Conservation (phyloP, 345 rosid species). For the Populus davidiana region DNA sequence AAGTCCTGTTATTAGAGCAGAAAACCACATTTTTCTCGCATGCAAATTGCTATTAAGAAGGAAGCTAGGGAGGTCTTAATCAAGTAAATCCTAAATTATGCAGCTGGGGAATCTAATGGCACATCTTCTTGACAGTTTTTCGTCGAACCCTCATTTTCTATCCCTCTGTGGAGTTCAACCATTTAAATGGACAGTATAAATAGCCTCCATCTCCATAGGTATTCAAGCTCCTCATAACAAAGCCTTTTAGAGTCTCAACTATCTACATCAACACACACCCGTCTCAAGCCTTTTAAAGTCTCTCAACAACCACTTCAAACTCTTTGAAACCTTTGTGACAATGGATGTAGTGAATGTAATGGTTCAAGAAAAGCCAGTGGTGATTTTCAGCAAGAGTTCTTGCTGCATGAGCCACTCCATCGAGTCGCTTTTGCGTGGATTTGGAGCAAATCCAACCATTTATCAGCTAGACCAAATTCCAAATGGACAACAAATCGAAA, state of each 20-base stretch:
- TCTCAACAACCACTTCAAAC: not conserved
- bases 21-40: too few relatives aligned
- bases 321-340: not conserved
- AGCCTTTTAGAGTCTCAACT: not conserved
- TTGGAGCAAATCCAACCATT: constrained; percentile 30
- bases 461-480: constrained; percentile 29
- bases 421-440: constrained; percentile 23
- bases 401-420: constrained; percentile 39
- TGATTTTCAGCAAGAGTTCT: constrained; percentile 28
- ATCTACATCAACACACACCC: not conserved
- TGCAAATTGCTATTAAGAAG: too few relatives aligned
- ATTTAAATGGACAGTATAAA: constrained; percentile 23
- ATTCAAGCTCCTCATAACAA: constrained; percentile 13
- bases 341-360: constrained; percentile 26
- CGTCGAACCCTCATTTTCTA: not conserved
- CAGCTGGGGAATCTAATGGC: too few relatives aligned
- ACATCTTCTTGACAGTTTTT: too few relatives aligned
- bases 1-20: too few relatives aligned
- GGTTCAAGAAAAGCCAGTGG: constrained; percentile 24
- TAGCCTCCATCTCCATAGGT: constrained; percentile 9
- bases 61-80: too few relatives aligned
- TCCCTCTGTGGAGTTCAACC: not conserved
- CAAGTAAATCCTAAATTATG: too few relatives aligned
- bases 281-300: not conserved
- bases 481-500: constrained; percentile 26